Evolutionary conservation across 2,329 filamentous ascomycete genomes (phyloP).

Genomic region (Monosporascus sp.): DNA sequence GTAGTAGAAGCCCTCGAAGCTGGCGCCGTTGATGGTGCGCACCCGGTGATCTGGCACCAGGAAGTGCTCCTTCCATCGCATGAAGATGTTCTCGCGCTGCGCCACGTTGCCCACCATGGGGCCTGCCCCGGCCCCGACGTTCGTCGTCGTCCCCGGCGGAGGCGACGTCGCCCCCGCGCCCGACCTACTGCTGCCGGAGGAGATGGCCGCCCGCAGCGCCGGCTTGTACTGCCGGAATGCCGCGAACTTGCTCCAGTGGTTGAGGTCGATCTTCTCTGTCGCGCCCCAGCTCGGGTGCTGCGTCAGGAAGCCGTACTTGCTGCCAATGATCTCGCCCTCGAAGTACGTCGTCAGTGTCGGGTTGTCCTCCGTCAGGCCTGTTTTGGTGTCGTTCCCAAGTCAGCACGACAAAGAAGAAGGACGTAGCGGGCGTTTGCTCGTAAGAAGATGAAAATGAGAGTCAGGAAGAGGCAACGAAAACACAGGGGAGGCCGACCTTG

Average conservation of each 20-base stretch:
- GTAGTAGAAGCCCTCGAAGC: conserved; percentile 98
- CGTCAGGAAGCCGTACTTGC: conserved; percentile 90
- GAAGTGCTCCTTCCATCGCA: conserved; percentile 99
- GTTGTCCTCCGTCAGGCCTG: conserved; percentile 90
- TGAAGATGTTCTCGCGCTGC: conserved; percentile 75
- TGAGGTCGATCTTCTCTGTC: conserved; percentile 82
- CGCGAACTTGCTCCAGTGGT: conserved; percentile 87
- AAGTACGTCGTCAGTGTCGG: conserved; percentile 98
- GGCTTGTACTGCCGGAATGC: conserved; percentile 74
- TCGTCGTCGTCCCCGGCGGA: neutral
- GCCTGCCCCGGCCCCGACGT: no score
- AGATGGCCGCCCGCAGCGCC: conserved; percentile 40
- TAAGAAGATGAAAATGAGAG: neutral
- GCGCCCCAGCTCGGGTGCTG: conserved; percentile 88
- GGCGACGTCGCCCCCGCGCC: neutral
- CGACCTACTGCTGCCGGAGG: conserved; percentile 58
- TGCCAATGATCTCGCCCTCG: conserved; percentile 94
- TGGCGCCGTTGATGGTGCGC: conserved; percentile 84
- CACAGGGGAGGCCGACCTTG: conserved; percentile 59
- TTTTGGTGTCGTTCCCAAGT: neutral
- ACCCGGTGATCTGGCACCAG: conserved; percentile 92
- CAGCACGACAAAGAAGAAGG: conserved; percentile 2
- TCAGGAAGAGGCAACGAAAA: conserved; percentile 7
- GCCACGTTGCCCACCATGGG: conserved; percentile 17
- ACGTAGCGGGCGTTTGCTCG: neutral